These are phyloP conservation scores for Beauveria sp. DNA, from an alignment of 2,329 filamentous ascomycete genomes.

Conservation along the genomic window DNA sequence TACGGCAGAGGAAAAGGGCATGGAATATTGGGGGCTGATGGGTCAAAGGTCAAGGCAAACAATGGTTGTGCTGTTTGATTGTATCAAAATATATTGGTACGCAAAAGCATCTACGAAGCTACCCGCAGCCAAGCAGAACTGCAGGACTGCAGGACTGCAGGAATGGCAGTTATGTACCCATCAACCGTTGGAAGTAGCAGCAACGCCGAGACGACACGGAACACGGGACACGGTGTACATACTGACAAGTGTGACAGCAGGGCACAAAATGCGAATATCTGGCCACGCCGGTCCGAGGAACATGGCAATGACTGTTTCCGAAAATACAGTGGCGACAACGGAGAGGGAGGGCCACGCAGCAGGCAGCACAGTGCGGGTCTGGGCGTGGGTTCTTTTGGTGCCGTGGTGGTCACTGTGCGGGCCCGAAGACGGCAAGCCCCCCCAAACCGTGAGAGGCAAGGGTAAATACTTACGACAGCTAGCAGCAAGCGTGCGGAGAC, in stretches of 20 bases:
- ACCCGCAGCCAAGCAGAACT: neutral
- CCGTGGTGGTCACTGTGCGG: neutral
- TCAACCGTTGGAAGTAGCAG: neutral
- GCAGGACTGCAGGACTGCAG: neutral
- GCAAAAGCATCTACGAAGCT: neutral
- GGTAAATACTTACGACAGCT: neutral
- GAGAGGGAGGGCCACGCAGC: neutral
- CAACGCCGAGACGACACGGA: neutral
- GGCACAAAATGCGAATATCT: neutral
- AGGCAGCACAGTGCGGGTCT: neutral
- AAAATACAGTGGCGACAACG: constrained; percentile 4
- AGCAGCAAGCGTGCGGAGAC: neutral
- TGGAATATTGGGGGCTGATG: neutral
- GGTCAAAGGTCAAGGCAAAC: neutral
- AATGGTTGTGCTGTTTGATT: neutral
- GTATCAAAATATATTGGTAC: neutral
- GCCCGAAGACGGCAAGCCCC: neutral
- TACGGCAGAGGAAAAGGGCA: neutral
- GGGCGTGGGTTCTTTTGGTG: neutral
- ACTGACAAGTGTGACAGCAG: too few species aligned
- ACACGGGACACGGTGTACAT: neutral
- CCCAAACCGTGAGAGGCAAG: neutral
- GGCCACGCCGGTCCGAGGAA: neutral
- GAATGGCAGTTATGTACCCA: neutral
- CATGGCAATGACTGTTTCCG: neutral